Percentiles rank a stretch among this genome's conserved stretches.
These are phyloP conservation scores for Moringa oleifera DNA, from an alignment of 345 rosid genomes.

Conservation along the genomic window DNA sequence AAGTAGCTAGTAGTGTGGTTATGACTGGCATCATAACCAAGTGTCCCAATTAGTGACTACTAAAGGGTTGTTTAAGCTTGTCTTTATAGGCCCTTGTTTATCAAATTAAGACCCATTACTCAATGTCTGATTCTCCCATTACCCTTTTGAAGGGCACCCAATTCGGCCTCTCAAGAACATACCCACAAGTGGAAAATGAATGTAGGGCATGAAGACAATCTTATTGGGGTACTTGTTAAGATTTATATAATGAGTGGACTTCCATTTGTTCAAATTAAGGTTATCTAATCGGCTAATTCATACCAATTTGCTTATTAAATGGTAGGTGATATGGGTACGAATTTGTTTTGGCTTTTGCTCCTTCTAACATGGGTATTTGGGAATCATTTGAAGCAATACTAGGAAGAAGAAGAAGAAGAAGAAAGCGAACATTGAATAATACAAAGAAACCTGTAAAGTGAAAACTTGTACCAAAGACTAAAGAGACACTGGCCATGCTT, in stretches of 20 bases:
- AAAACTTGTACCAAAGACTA: constrained; percentile 8
- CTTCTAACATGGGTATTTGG: constrained; percentile 21
- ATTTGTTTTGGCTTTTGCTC: constrained; percentile 6
- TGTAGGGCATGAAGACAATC: neutral
- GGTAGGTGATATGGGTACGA: constrained; percentile 15
- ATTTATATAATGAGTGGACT: constrained; percentile 33
- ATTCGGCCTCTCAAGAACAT: no score
- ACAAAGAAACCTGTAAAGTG: constrained; percentile 14
- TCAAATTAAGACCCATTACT: neutral
- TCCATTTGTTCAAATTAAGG: constrained; percentile 33
- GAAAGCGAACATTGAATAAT: constrained; percentile 3
- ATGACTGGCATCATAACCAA: constrained; percentile 7
- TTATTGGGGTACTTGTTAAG: no score
- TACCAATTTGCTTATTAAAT: constrained; percentile 12
- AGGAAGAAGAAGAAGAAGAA: neutral
- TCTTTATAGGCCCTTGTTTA: constrained; percentile 3
- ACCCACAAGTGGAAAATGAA: neutral
- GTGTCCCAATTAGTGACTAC: constrained; percentile 22
- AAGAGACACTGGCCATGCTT: constrained; percentile 9
- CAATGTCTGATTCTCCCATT: neutral
- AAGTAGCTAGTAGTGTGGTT: constrained; percentile 2
- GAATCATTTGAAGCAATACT: constrained; percentile 24
- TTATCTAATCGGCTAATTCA: constrained; percentile 28
- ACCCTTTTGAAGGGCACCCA: neutral
- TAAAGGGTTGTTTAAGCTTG: constrained; percentile 14